These are phyloP conservation scores for Wickerhamiella brachini DNA, from an alignment of 805 yeast genomes.

Conservation along the genomic window DNA sequence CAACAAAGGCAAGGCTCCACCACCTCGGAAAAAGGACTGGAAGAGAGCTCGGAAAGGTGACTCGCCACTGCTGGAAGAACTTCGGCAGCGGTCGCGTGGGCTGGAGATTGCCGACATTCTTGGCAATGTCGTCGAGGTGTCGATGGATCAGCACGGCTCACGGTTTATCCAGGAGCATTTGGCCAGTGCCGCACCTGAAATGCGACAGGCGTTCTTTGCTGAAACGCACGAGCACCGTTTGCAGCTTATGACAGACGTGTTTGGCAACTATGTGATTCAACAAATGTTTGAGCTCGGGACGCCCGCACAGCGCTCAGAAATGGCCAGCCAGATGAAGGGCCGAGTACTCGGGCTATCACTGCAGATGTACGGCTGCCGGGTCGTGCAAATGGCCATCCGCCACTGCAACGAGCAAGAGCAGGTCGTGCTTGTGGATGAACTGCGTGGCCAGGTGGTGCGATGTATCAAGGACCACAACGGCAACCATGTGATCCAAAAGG, in stretches of 20 bases:
- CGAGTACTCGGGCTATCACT: constrained; percentile 61
- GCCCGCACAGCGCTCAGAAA: constrained; percentile 48
- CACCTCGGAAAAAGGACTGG: constrained; percentile 5
- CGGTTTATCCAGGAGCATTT: constrained; percentile 88
- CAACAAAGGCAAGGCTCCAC: not conserved
- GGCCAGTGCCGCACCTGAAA: constrained; percentile 46
- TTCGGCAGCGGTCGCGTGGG: constrained; percentile 53
- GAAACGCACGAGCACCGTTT: constrained; percentile 65
- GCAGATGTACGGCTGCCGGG: constrained; percentile 98
- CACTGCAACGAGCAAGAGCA: constrained; percentile 52
- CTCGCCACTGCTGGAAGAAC: constrained; percentile 64
- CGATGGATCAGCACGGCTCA: constrained; percentile 95
- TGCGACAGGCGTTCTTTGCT: constrained; percentile 67
- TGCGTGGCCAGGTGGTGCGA: constrained; percentile 44
- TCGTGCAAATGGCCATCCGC: constrained; percentile 86
- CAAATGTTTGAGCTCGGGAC: constrained; percentile 80
- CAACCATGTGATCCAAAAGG: constrained; percentile 92
- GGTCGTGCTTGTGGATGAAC: constrained; percentile 52
- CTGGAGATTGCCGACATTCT: constrained; percentile 59
- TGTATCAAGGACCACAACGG: constrained; percentile 94
- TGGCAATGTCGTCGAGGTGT: constrained; percentile 81
- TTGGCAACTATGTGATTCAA: constrained; percentile 95
- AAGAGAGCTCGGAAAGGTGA: constrained; percentile 3
- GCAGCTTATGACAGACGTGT: constrained; percentile 86
- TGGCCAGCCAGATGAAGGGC: constrained; percentile 60